phyloP scores from a whole-genome alignment of 257 asterid genomes.

The Galeopsis tetrahit region DNA sequence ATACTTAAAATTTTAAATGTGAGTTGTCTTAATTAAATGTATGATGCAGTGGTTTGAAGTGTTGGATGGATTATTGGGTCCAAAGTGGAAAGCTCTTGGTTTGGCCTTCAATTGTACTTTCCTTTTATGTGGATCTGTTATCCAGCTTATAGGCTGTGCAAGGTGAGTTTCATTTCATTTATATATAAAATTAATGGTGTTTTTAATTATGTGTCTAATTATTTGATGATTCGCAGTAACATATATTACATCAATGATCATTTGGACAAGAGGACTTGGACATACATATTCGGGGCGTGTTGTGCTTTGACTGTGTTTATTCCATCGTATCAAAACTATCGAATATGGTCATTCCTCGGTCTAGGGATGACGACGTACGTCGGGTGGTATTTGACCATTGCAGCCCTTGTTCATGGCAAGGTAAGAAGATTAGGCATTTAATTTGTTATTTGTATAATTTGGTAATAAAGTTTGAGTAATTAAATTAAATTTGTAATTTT shows the following conservation, averaged over 20 bases:
- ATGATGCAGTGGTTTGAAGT: constrained; percentile 41
- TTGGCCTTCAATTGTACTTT: constrained; percentile 44
- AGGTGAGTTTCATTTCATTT: constrained; percentile 22
- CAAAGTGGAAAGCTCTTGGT: constrained; percentile 41
- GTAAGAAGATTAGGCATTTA: constrained; percentile 5
- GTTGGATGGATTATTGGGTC: constrained; percentile 43
- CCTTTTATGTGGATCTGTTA: constrained; percentile 40
- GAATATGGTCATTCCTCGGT: constrained; percentile 48
- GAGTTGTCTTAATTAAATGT: neutral
- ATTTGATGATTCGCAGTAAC: constrained; percentile 30
- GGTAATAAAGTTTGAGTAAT: neutral
- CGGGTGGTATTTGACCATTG: constrained; percentile 46
- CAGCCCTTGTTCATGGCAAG: constrained; percentile 47
- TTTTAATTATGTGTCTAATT: neutral
- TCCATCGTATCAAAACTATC: constrained; percentile 46
- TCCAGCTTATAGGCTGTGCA: constrained; percentile 46
- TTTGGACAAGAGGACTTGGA: constrained; percentile 46
- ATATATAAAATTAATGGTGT: neutral
- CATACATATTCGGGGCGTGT: constrained; percentile 50
- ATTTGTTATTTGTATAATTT: neutral
- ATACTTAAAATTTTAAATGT: too few species aligned
- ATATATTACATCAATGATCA: constrained; percentile 44
- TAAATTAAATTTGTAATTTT: neutral
- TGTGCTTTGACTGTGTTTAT: constrained; percentile 44
- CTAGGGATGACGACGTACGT: constrained; percentile 44